phyloP scores from a whole-genome alignment of 495 filamentous ascomycete species.

The Podospora tetraspora region DNA sequence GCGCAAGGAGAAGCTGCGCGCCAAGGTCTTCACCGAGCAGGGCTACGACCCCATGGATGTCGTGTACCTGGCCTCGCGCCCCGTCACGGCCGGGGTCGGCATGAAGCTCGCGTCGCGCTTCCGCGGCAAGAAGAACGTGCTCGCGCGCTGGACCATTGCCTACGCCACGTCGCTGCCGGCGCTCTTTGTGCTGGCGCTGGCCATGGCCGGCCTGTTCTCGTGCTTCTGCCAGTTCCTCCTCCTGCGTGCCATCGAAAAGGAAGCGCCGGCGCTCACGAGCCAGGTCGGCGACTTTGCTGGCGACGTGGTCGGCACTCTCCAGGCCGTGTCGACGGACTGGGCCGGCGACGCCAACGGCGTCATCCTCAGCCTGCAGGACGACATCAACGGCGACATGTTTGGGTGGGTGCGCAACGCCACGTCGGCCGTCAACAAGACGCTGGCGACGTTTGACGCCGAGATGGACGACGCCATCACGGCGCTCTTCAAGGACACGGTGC shows the following conservation, averaged over 20 bases:
- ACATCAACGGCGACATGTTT: conserved; percentile 79
- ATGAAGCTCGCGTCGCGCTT: conserved; percentile 68
- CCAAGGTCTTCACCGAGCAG: conserved; percentile 58
- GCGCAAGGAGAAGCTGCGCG: conserved; percentile 63
- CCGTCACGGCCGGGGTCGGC: conserved; percentile 63
- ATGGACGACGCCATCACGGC: conserved; percentile 64
- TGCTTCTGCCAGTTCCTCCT: conserved; percentile 83
- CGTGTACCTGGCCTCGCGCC: conserved; percentile 78
- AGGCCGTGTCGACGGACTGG: conserved; percentile 73
- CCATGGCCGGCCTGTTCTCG: conserved; percentile 74
- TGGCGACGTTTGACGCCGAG: conserved; percentile 72
- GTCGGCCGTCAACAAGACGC: conserved; percentile 72
- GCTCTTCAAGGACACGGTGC: conserved; percentile 75
- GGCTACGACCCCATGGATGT: conserved; percentile 78
- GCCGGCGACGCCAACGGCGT: conserved; percentile 67
- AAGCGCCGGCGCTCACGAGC: conserved; percentile 66
- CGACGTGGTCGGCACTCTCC: conserved; percentile 66
- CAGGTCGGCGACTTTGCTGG: conserved; percentile 80
- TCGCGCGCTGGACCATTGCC: conserved; percentile 78
- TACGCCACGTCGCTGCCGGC: conserved; percentile 83
- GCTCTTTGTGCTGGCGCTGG: conserved; percentile 81
- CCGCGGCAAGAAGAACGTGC: conserved; percentile 59
- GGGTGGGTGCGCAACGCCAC: conserved; percentile 86
- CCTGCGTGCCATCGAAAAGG: conserved; percentile 63
- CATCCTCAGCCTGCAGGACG: conserved; percentile 58